phyloP scores from a whole-genome alignment of 768 basidiomycete species.

The Lentinula aciculospora region DNA sequence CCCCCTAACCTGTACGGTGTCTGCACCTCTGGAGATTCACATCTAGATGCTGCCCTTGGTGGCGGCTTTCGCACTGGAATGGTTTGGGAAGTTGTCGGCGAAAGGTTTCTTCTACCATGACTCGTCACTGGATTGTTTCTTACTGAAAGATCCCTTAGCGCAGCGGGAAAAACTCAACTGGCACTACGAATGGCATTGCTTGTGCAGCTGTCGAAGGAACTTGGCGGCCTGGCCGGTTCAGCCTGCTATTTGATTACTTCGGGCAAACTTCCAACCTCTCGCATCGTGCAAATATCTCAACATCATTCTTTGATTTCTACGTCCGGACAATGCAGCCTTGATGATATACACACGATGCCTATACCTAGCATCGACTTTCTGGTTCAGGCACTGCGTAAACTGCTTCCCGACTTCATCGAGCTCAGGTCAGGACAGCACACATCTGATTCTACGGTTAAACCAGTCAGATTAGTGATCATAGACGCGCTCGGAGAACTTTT shows the following conservation, averaged over 20 bases:
- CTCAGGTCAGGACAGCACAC: conserved; percentile 7
- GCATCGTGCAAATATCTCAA: conserved; percentile 62
- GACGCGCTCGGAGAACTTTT: conserved; percentile 89
- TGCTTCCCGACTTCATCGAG: conserved; percentile 48
- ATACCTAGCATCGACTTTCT: conserved; percentile 51
- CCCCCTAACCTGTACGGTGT: conserved; percentile 10
- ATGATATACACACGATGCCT: conserved; percentile 55
- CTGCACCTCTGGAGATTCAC: conserved; percentile 70
- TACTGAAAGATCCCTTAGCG: conserved; percentile 39
- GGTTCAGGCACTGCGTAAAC: conserved; percentile 46
- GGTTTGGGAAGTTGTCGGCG: conserved; percentile 85
- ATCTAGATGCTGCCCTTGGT: conserved; percentile 64
- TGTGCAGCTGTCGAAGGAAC: conserved; percentile 60
- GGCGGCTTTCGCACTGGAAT: conserved; percentile 78
- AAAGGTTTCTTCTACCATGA: conserved; percentile 55
- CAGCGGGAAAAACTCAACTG: conserved; percentile 92
- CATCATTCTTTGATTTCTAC: conserved; percentile 39
- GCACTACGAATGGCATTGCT: conserved; percentile 78
- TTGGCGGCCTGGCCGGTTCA: conserved; percentile 60
- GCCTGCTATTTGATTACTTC: conserved; percentile 77
- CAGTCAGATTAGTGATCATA: conserved; percentile 75
- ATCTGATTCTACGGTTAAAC: conserved; percentile 31
- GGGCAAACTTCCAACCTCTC: conserved; percentile 57
- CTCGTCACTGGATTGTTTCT: not conserved
- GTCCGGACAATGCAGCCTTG: conserved; percentile 35